Evolutionary conservation across 768 basidiomycete species (phyloP).

Genomic region (Lentinula edodes): DNA sequence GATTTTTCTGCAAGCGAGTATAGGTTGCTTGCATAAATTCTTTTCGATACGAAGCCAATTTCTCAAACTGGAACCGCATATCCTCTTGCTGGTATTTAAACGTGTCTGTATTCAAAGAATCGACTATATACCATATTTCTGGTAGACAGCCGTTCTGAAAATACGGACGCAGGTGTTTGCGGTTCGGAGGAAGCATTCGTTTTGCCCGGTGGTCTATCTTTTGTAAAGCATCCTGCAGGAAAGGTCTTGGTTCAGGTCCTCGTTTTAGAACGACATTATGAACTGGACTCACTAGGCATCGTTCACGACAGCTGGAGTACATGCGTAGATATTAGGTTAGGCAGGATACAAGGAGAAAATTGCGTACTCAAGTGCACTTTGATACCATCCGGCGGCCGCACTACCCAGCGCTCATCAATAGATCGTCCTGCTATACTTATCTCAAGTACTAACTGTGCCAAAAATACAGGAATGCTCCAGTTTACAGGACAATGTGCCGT

Average conservation of each 20-base stretch:
- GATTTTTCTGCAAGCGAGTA: constrained; percentile 1
- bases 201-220: background rate
- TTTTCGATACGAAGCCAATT: constrained; percentile 2
- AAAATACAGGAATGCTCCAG: constrained; percentile 15
- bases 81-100: constrained; percentile 11
- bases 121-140: constrained; percentile 10
- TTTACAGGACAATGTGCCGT: constrained; percentile 15
- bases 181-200: background rate
- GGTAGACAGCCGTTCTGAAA: constrained; percentile 10
- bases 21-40: constrained; percentile 7
- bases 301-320: constrained; percentile 5
- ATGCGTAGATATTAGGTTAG: background rate
- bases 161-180: constrained; percentile 9
- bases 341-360: background rate
- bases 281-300: constrained; percentile 8
- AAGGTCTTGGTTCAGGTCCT: background rate
- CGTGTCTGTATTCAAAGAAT: constrained; percentile 12
- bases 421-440: background rate
- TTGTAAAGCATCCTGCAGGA: background rate
- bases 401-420: constrained; percentile 7
- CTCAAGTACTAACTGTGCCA: constrained; percentile 16
- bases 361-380: constrained; percentile 18
- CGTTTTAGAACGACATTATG: background rate
- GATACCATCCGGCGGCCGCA: constrained; percentile 23
- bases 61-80: constrained; percentile 6